Evolutionary conservation across 495 filamentous ascomycete species (phyloP), one percentile per base, ranked within the genome.

Genomic region (Penicillium nucicola): DNA sequence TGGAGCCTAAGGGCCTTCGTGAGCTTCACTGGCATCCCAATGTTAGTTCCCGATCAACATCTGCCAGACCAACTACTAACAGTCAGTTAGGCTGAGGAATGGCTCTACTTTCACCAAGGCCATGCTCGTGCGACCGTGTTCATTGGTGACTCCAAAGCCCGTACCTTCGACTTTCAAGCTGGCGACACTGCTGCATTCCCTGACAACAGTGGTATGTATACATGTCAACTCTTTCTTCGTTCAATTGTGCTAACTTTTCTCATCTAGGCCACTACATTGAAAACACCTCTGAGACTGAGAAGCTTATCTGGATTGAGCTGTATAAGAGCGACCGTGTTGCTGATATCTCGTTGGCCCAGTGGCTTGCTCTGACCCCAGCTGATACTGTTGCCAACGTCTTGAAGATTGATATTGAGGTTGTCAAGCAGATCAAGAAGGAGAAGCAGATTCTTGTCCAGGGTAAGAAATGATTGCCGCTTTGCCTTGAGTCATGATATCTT

Each of bases 21-120:
- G 82, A 87, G 67, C 64, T 87, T 44, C 84, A 86, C 56, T 86
- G 82, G 84, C 82, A 84, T 65, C 82, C 82, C n/a, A 85, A 82
- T 53, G 81, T 82, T 60, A 64, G 74, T 35, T 39, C 6, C 6
- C 36, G 1, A 18, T 39, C 6, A 5, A 39, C 18, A n/a, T 37
- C 8, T 39, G 13, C 36, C 12, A 20, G 20, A 14, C 7, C 18
- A 17, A 30, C 14, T 14, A 12, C 7, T 42, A 7, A n/a, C 19
- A 31, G 23, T 32, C 19, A 15, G 45, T 3, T 45, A 82, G 75
- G 78, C 81, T 1, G 80, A 81, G 56, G 84, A 86, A 58, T 86
- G 83, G 82, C 70, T 84, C 1, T 85, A 84, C 53, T 85, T 85
- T 67, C 78, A 82, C 64, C 67, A 77, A 34, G 84, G 82, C 19